Percentiles rank a stretch among this genome's conserved stretches.
Conservation (phyloP, 129 eudicot species). For the Centella asiatica region DNA sequence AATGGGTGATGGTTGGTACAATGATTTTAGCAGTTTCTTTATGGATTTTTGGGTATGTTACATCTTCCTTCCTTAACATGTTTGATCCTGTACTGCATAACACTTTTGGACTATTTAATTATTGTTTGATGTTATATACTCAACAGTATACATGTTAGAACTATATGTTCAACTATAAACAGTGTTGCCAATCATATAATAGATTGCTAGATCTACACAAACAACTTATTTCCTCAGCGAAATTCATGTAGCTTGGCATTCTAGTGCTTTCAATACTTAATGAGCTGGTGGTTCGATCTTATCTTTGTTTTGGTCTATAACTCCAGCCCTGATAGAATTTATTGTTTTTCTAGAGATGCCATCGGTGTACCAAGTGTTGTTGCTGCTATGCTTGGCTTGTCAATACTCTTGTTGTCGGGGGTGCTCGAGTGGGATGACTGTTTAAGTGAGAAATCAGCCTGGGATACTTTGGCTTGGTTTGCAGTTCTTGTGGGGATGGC, state of each 20-base stretch:
- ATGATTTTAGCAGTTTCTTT: conserved; percentile 92
- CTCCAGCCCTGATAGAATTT: conserved; percentile 6
- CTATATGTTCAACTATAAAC: background rate
- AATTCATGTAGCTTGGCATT: background rate
- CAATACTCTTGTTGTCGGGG: conserved; percentile 66
- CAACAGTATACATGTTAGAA: too few species aligned
- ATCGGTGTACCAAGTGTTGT: conserved; percentile 89
- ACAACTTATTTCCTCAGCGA: background rate
- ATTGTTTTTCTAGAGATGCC: conserved; percentile 46
- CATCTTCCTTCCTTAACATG: background rate
- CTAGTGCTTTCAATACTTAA: background rate
- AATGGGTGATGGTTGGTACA: conserved; percentile 86
- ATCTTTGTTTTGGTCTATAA: background rate
- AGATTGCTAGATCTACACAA: background rate
- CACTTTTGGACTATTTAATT: background rate
- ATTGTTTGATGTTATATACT: background rate
- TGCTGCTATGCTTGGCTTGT: conserved; percentile 94
- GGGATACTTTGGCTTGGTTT: conserved; percentile 97
- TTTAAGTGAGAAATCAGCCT: conserved; percentile 88
- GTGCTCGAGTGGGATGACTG: conserved; percentile 94
- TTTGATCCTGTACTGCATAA: background rate
- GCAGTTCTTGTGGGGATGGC: conserved; percentile 99
- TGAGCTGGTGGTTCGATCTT: background rate
- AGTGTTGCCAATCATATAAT: background rate
- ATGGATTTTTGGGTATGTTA: conserved; percentile 85